A percentile compares a stretch with the other conserved stretches of the same genome.
Evolutionary conservation across 2,329 filamentous ascomycete species (phyloP).

Genomic region (Botrytis sinoallii): DNA sequence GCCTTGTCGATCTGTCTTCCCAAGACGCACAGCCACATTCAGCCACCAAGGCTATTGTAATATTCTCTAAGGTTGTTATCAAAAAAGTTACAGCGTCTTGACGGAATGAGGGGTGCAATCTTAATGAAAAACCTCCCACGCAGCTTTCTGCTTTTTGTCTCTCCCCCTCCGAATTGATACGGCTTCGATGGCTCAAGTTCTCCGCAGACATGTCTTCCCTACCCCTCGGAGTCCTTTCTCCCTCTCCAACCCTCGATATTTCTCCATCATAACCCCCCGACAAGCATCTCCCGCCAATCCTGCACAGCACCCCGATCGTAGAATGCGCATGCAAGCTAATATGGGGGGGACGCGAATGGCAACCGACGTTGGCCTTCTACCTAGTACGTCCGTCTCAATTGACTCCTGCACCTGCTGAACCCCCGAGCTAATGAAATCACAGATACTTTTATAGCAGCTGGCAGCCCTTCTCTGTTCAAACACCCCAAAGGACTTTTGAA

Average conservation of each 20-base stretch:
- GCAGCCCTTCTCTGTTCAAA: constrained; percentile 34
- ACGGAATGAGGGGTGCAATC: neutral
- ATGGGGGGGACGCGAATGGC: constrained; percentile 18
- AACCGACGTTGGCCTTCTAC: constrained; percentile 32
- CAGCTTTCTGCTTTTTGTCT: neutral
- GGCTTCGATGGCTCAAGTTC: constrained; percentile 28
- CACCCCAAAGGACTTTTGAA: constrained; percentile 29
- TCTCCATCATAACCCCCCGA: constrained; percentile 26
- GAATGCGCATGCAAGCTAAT: neutral
- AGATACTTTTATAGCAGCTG: constrained; percentile 41
- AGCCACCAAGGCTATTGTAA: constrained; percentile 5
- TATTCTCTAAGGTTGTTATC: neutral
- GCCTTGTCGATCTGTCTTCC: neutral
- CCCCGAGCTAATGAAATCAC: neutral
- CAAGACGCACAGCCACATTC: constrained; percentile 5
- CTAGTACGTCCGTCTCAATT: constrained; percentile 24
- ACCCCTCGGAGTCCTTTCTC: constrained; percentile 19
- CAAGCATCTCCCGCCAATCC: constrained; percentile 9
- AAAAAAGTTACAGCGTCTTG: constrained; percentile 1
- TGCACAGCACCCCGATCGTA: constrained; percentile 4
- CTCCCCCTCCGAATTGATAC: neutral
- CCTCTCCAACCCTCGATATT: constrained; percentile 25
- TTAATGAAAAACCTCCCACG: neutral
- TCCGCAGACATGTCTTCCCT: constrained; percentile 30
- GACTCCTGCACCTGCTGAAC: neutral